phyloP scores from a whole-genome alignment of 805 yeast species.

The Candida fluviatilis region DNA sequence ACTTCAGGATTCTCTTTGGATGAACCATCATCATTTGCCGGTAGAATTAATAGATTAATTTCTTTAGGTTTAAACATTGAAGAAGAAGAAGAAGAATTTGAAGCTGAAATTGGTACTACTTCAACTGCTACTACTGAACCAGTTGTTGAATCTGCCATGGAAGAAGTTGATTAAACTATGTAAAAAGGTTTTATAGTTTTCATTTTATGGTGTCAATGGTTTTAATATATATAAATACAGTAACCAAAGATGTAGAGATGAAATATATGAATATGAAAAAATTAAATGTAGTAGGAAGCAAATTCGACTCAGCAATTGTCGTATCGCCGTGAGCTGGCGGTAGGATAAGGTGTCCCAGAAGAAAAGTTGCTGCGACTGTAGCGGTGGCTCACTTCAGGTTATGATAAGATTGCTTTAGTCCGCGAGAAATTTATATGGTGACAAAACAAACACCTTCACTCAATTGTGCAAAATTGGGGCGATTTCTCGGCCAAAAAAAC shows the following conservation, averaged over 20 bases:
- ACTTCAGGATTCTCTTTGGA: constrained; percentile 99
- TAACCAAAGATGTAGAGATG: background rate
- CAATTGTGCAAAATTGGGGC: no score
- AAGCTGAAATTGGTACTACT: constrained; percentile 49
- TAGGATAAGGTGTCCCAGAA: no score
- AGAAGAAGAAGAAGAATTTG: constrained; percentile 64
- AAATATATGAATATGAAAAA: background rate
- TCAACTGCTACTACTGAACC: constrained; percentile 48
- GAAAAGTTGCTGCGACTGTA: no score
- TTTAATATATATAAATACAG: background rate
- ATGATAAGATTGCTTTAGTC: no score
- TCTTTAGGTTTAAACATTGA: constrained; percentile 98
- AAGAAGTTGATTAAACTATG: constrained; percentile 83
- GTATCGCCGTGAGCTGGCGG: no score
- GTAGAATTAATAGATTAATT: constrained; percentile 96
- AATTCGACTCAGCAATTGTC: no score
- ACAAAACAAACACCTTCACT: no score
- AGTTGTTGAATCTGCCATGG: constrained; percentile 93
- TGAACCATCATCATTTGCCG: constrained; percentile 96
- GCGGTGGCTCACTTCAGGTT: no score
- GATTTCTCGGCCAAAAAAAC: no score
- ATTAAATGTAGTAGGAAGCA: no score
- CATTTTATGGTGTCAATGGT: constrained; percentile 2
- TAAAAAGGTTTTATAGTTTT: constrained; percentile 1
- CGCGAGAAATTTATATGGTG: no score